phyloP scores from a whole-genome alignment of 2,329 filamentous ascomycete species.

The Setomelanomma holmii region DNA sequence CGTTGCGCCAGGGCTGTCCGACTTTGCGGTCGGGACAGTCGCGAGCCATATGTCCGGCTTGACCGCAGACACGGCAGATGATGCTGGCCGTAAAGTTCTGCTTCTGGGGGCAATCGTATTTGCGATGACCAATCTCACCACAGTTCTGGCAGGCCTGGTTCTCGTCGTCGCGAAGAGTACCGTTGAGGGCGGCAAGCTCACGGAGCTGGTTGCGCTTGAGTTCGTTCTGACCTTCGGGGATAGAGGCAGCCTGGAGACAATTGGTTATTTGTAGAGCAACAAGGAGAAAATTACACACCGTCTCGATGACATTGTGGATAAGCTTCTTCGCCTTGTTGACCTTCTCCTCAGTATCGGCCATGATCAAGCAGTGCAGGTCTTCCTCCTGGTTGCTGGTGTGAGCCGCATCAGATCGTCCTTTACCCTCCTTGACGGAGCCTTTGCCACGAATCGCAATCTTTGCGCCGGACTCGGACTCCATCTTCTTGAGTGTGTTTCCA shows the following conservation, averaged over 20 bases:
- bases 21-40: slow-evolving; percentile 95
- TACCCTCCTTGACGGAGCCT: slow-evolving; percentile 99
- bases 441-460: slow-evolving; percentile 99
- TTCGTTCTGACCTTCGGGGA: slow-evolving; percentile 98
- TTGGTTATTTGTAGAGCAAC: slow-evolving; percentile 36
- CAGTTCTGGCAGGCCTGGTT: slow-evolving; percentile 99
- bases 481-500: slow-evolving; percentile 99
- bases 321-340: slow-evolving; percentile 99
- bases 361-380: slow-evolving; percentile 97
- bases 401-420: slow-evolving; percentile 97
- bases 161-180: slow-evolving; percentile 97
- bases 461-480: slow-evolving; percentile 95
- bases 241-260: slow-evolving; percentile 81
- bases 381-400: slow-evolving; percentile 99
- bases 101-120: slow-evolving; percentile 97
- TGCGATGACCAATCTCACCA: slow-evolving; percentile 97
- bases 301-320: slow-evolving; percentile 98
- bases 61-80: slow-evolving; percentile 97
- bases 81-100: slow-evolving; percentile 99
- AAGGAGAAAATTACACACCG: slow-evolving; percentile 67
- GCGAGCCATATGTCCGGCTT: slow-evolving; percentile 96
- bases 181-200: slow-evolving; percentile 96
- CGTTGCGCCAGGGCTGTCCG: slow-evolving; percentile 91
- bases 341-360: slow-evolving; percentile 99
- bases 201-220: slow-evolving; percentile 98